Evolutionary conservation across 2,329 filamentous ascomycete genomes (phyloP), one percentile per base, ranked within the genome.

Genomic region (Grosmannia huntii): DNA sequence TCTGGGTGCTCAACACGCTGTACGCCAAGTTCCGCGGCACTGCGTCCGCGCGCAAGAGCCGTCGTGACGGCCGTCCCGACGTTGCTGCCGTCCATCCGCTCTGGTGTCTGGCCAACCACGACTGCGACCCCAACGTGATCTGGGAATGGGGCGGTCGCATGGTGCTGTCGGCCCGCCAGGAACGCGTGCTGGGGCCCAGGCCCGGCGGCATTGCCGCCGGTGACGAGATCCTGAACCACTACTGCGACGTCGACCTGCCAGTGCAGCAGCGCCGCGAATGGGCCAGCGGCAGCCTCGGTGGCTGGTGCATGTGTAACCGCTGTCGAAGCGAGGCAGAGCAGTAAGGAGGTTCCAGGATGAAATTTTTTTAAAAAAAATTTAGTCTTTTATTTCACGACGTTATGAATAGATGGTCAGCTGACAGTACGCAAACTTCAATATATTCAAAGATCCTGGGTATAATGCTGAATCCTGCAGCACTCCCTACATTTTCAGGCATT

Each of bases 101-200:
- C 65, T 99, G 94, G 90, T 97, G 91, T 71, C 77, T 97, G 33
- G 91, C 92, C 31, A 99, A 99, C 67, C 94, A 99, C 69, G 90
- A 90, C 69, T 99, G 94, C 72, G 85, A 96, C 68, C 94, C 94
- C 10, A 96, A 96, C 69, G 90, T 97, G 46, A 82, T 82, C 4
- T 99, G 94, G 94, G 89, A 95, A 66, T 96, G 91, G 89, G 84
- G 86, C 31, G 88, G 87, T 1, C 80, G 79, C 56, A 91, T 94
- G 79, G 80, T 82, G 41, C 81, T 94, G 60, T 82, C 76, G 75
- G 81, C 82, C 2, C 75, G 84, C 53, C 16, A 44, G 41, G 16
- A 44, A 7, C 41, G 41, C 41, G 41, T 44, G 6, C 44, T 75
- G 79, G 78, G 68, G 65, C 14, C 6, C 10, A 7, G 14, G 44